Percentiles rank a stretch among this genome's conserved stretches.
These are phyloP conservation scores for Cercospora beticola DNA, from an alignment of 2,329 filamentous ascomycete genomes.

Conservation along the genomic window DNA sequence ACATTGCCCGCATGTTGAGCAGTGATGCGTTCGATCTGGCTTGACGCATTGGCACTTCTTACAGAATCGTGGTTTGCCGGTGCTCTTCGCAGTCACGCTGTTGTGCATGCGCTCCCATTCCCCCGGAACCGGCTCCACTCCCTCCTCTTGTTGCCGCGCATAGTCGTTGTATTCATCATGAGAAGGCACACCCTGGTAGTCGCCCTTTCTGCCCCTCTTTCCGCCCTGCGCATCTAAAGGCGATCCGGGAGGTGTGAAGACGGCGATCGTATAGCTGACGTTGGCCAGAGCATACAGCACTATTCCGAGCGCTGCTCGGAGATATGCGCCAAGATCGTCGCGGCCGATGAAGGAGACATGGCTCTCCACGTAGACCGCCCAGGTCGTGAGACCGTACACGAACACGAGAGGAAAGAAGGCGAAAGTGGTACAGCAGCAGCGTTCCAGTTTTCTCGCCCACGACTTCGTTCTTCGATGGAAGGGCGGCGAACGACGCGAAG, in stretches of 20 bases:
- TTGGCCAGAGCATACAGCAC: slow-evolving; percentile 76
- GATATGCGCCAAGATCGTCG: slow-evolving; percentile 21
- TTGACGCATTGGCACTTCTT: slow-evolving; percentile 96
- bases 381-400: slow-evolving; percentile 65
- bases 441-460: slow-evolving; percentile 72
- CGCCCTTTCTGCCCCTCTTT: slow-evolving; percentile 22
- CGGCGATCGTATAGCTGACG: slow-evolving; percentile 86
- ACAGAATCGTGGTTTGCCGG: slow-evolving; percentile 84
- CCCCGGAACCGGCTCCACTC: slow-evolving; percentile 19
- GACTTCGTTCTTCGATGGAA: slow-evolving; percentile 38
- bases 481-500: slow-evolving; percentile 31
- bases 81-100: slow-evolving; percentile 82
- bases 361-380: slow-evolving; percentile 86
- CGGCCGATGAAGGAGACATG: slow-evolving; percentile 49
- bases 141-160: slow-evolving; percentile 34
- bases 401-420: slow-evolving; percentile 30
- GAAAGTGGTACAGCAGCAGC: slow-evolving; percentile 70
- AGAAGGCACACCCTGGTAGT: slow-evolving; percentile 81
- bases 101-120: slow-evolving; percentile 44
- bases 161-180: slow-evolving; percentile 55
- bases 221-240: slow-evolving; percentile 45
- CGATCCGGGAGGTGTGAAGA: slow-evolving; percentile 85
- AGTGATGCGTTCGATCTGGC: slow-evolving; percentile 94
- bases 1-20: slow-evolving; percentile 88
- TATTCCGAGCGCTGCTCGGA: slow-evolving; percentile 60